phyloP scores from a whole-genome alignment of 1,139 yeast species.

The Arxiozyma bovina region DNA sequence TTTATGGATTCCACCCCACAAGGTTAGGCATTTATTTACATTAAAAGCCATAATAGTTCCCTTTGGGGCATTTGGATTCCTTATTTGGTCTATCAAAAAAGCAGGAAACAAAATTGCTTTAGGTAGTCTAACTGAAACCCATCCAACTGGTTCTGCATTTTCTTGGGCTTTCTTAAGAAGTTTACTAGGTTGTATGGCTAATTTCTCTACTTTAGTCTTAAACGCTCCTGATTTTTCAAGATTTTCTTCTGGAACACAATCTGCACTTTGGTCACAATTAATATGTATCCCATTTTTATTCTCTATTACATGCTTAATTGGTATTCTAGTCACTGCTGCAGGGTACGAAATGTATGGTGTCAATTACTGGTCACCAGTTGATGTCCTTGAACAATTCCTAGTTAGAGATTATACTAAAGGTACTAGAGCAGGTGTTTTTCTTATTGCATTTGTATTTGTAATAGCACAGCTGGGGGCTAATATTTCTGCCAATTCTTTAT shows the following conservation, averaged over 20 bases:
- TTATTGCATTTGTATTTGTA: constrained; percentile 68
- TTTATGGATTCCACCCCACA: constrained; percentile 73
- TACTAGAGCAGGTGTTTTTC: constrained; percentile 81
- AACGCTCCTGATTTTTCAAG: constrained; percentile 89
- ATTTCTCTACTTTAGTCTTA: constrained; percentile 77
- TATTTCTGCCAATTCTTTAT: constrained; percentile 78
- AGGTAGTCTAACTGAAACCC: constrained; percentile 19
- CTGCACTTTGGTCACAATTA: constrained; percentile 46
- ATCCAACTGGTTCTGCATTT: constrained; percentile 23
- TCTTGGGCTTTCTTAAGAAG: constrained; percentile 75
- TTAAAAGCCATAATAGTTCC: constrained; percentile 71
- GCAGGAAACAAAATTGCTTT: constrained; percentile 27
- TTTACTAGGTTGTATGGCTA: constrained; percentile 73
- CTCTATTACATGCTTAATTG: constrained; percentile 74
- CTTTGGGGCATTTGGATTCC: constrained; percentile 67
- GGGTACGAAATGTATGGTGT: constrained; percentile 60
- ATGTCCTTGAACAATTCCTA: constrained; percentile 59
- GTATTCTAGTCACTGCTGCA: constrained; percentile 80
- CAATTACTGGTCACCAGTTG: constrained; percentile 80
- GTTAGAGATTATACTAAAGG: constrained; percentile 52
- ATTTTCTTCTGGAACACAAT: constrained; percentile 50
- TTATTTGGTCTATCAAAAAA: constrained; percentile 71
- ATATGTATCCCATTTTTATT: constrained; percentile 69
- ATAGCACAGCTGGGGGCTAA: constrained; percentile 89
- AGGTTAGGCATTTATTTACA: constrained; percentile 72